Conservation (phyloP, 495 filamentous ascomycete species). For the Podospora pseudopauciseta region DNA sequence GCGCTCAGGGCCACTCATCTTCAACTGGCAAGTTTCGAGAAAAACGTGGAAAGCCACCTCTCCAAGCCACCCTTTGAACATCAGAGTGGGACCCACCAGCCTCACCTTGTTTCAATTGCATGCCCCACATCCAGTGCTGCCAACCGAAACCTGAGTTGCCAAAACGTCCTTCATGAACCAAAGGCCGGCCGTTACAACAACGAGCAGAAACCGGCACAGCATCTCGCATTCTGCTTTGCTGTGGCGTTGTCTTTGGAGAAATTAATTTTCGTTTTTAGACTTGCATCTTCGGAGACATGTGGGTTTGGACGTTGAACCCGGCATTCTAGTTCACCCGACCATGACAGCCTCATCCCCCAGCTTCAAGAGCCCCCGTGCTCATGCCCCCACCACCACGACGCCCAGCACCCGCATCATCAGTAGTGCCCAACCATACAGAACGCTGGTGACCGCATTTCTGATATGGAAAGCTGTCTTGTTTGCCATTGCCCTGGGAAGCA, state of each 20-base stretch:
- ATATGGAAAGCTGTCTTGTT: slow-evolving; percentile 74
- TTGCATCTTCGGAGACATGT: neutral
- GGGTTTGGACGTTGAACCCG: neutral
- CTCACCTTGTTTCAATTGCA: neutral
- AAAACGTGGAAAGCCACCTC: neutral
- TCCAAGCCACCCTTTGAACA: neutral
- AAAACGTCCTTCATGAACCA: neutral
- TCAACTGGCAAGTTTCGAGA: neutral
- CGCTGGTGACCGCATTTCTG: slow-evolving; percentile 40
- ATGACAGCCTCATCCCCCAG: neutral
- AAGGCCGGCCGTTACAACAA: neutral
- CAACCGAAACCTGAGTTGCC: neutral
- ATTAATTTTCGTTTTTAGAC: neutral
- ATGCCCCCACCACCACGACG: neutral
- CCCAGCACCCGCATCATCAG: neutral
- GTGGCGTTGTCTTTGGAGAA: neutral
- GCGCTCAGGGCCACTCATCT: neutral
- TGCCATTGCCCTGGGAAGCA: slow-evolving; percentile 52
- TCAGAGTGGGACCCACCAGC: neutral
- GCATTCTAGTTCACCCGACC: neutral
- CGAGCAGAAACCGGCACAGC: slow-evolving; percentile 3
- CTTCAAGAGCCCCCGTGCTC: neutral
- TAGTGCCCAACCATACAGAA: slow-evolving; percentile 21
- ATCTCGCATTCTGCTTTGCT: neutral
- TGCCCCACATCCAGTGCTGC: neutral